These are phyloP conservation scores for Fusarium nanum DNA, from an alignment of 2,329 filamentous ascomycete species.

Conservation along the genomic window DNA sequence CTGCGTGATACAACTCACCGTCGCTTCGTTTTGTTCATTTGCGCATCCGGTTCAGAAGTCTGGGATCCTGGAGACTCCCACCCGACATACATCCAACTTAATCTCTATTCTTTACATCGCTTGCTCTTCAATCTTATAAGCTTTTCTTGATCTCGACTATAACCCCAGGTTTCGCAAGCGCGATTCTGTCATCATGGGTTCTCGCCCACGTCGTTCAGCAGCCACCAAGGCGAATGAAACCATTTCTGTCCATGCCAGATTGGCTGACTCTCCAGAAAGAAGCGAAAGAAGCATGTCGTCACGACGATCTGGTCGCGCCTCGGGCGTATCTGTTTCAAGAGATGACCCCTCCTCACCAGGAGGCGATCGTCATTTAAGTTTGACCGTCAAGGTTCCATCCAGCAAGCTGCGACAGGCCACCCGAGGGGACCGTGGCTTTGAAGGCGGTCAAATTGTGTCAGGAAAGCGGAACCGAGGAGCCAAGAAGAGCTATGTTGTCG, in stretches of 20 bases:
- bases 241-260: slow-evolving; percentile 57
- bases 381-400: slow-evolving; percentile 65
- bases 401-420: slow-evolving; percentile 65
- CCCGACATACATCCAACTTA: slow-evolving; percentile 9
- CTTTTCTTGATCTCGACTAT: slow-evolving; percentile 1
- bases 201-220: slow-evolving; percentile 60
- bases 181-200: slow-evolving; percentile 54
- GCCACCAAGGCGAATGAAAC: slow-evolving; percentile 57
- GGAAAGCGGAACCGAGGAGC: slow-evolving; percentile 65
- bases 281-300: slow-evolving; percentile 61
- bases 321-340: slow-evolving; percentile 57
- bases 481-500: slow-evolving; percentile 71
- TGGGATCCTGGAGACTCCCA: not conserved
- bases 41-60: not conserved
- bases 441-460: slow-evolving; percentile 60
- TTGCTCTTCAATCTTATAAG: slow-evolving; percentile 8
- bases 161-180: slow-evolving; percentile 35
- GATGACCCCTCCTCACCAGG: slow-evolving; percentile 61
- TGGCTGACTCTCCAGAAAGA: slow-evolving; percentile 55
- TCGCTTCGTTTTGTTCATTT: slow-evolving; percentile 6
- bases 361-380: slow-evolving; percentile 56
- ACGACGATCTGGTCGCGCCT: slow-evolving; percentile 62
- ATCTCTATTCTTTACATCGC: not conserved
- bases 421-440: slow-evolving; percentile 55
- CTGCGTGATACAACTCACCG: slow-evolving; percentile 7